Percentiles rank a stretch among this genome's conserved stretches.
These are phyloP conservation scores for Kickxella alabastrina DNA, from an alignment of 192 early-diverging fungal genomes.

Conservation along the genomic window DNA sequence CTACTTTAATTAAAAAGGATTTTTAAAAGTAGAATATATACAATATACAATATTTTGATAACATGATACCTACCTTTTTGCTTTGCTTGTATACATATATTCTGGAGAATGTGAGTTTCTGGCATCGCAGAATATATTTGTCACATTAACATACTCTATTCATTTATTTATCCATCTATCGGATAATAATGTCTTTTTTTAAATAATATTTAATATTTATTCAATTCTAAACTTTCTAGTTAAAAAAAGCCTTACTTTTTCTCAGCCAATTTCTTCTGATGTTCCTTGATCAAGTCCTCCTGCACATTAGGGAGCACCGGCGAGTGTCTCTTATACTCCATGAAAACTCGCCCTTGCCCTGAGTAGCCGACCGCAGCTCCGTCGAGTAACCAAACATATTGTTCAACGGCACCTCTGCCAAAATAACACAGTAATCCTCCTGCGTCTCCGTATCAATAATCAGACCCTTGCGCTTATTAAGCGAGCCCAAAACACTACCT, in stretches of 20 bases:
- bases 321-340: conserved; percentile 91
- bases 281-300: conserved; percentile 79
- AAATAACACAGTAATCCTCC: conserved; percentile 86
- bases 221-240: too few relatives aligned
- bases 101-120: too few relatives aligned
- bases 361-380: conserved; percentile 84
- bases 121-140: too few relatives aligned
- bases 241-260: conserved; percentile 26
- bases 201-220: too few relatives aligned
- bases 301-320: conserved; percentile 79
- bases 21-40: too few relatives aligned
- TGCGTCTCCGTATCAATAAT: conserved; percentile 89
- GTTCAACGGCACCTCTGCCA: conserved; percentile 89
- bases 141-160: too few relatives aligned
- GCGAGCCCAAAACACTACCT: conserved; percentile 81
- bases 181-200: too few relatives aligned
- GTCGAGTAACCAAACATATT: conserved; percentile 99
- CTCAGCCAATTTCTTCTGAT: conserved; percentile 67
- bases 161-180: too few relatives aligned
- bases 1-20: too few relatives aligned
- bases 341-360: conserved; percentile 98
- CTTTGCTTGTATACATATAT: too few relatives aligned
- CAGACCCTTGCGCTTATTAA: conserved; percentile 97
- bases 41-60: too few relatives aligned
- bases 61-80: too few relatives aligned